Percentiles rank a stretch among this genome's conserved stretches.
Conservation (phyloP, 345 rosid genomes). For the rapeseed (Brassica napus) region DNA sequence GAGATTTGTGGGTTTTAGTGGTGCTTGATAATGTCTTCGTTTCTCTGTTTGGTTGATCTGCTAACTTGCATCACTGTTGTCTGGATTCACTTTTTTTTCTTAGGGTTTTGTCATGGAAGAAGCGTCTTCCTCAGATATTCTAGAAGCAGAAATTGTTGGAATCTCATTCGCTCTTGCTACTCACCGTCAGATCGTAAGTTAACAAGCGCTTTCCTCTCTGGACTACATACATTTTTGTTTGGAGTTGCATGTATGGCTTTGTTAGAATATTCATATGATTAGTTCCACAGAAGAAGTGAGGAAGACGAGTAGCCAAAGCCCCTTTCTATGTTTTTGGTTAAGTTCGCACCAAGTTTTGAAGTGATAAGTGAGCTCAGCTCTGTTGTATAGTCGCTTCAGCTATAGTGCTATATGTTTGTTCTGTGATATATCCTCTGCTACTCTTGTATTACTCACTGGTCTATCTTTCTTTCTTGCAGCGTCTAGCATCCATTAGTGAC, state of each 20-base stretch:
- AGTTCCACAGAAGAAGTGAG: not conserved
- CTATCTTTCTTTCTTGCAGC: conserved; percentile 38
- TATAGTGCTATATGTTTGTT: not conserved
- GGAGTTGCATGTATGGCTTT: not conserved
- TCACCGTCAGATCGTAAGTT: not conserved
- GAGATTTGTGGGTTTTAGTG: not conserved
- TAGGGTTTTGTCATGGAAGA: not conserved
- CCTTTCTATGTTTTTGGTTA: not conserved
- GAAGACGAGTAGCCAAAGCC: not conserved
- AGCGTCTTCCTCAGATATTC: not conserved
- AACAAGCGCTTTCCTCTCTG: not conserved
- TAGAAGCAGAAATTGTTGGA: not conserved
- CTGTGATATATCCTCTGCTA: not conserved
- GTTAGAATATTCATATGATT: not conserved
- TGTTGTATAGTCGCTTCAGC: not conserved
- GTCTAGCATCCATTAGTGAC: conserved; percentile 71
- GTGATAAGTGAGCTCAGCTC: not conserved
- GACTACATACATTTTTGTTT: not conserved
- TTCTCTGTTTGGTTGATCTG: not conserved
- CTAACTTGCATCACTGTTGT: not conserved
- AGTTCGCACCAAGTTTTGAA: not conserved
- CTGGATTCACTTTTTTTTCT: not conserved
- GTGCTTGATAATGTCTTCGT: not conserved
- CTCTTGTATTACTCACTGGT: conserved; percentile 11
- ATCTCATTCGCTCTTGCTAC: not conserved